These are phyloP conservation scores for Eimeria brunetti DNA, from an alignment of 169 alveolate species.

Conservation along the genomic window DNA sequence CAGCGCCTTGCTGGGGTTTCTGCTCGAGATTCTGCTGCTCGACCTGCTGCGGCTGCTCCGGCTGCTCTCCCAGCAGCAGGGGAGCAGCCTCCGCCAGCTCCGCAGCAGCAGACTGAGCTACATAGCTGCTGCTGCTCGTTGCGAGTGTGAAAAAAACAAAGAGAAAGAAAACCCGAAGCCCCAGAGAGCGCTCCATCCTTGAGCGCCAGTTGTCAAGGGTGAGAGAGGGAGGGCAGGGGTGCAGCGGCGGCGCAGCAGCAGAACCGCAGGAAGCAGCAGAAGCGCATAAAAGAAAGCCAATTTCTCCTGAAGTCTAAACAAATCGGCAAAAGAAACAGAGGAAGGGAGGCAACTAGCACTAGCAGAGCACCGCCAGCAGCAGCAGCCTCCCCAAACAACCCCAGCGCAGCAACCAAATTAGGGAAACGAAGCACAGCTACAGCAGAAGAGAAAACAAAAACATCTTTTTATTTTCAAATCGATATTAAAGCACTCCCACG, in stretches of 20 bases:
- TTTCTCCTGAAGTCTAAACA: neutral
- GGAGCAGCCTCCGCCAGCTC: neutral
- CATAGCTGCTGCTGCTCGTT: neutral
- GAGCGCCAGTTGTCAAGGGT: neutral
- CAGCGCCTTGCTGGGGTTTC: neutral
- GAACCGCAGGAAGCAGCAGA: neutral
- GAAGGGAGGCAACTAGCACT: neutral
- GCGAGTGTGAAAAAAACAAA: no score
- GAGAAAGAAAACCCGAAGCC: no score
- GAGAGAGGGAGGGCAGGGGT: no score
- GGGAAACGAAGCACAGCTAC: neutral
- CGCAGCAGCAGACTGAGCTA: neutral
- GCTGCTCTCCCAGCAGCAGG: neutral
- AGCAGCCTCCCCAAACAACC: neutral
- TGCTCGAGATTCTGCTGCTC: neutral
- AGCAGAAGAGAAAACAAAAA: neutral
- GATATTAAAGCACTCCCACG: no score
- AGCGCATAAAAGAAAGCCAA: neutral
- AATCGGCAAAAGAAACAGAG: neutral
- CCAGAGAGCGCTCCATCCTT: neutral
- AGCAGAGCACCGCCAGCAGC: neutral
- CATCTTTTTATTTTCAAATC: neutral
- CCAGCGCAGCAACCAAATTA: neutral
- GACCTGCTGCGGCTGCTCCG: neutral
- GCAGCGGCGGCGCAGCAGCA: no score